Evolutionary conservation across 306 rosid species (phyloP).

Genomic region (Fagus crenata): DNA sequence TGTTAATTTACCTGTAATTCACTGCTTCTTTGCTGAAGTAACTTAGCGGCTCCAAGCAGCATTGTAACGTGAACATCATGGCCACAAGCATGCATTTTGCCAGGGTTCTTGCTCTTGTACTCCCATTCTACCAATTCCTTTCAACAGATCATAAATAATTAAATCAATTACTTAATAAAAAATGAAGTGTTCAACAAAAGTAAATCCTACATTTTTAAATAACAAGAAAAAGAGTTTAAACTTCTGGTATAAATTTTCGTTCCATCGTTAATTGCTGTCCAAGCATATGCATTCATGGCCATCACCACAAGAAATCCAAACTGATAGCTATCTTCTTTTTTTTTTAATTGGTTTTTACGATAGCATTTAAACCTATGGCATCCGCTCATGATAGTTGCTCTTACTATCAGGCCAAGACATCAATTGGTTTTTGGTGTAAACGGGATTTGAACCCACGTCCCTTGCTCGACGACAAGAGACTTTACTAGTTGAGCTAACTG

Average conservation of each 20-base stretch:
- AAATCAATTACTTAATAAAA: neutral
- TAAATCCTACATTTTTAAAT: neutral
- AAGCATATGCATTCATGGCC: neutral
- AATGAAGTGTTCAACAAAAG: neutral
- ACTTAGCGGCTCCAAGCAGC: constrained; percentile 70
- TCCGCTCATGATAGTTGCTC: too few relatives aligned
- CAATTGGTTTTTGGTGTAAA: too few relatives aligned
- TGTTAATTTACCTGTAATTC: constrained; percentile 38
- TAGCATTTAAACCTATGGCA: too few relatives aligned
- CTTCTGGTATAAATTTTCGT: neutral
- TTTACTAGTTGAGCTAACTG: too few relatives aligned
- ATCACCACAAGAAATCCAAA: neutral
- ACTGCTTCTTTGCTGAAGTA: constrained; percentile 43
- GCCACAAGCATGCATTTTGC: constrained; percentile 72
- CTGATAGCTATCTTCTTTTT: too few relatives aligned
- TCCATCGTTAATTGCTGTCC: neutral
- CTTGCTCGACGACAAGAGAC: too few relatives aligned
- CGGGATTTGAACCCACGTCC: too few relatives aligned
- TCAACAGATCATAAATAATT: neutral
- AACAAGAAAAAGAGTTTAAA: neutral
- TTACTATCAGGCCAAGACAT: too few relatives aligned
- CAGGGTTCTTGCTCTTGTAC: constrained; percentile 52
- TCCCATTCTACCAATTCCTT: constrained; percentile 74
- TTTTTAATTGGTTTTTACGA: too few relatives aligned
- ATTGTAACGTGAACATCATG: constrained; percentile 60